Base-by-base conservation (phyloP, 805 yeast species). In the Dipodascopsis uninucleata region DNA sequence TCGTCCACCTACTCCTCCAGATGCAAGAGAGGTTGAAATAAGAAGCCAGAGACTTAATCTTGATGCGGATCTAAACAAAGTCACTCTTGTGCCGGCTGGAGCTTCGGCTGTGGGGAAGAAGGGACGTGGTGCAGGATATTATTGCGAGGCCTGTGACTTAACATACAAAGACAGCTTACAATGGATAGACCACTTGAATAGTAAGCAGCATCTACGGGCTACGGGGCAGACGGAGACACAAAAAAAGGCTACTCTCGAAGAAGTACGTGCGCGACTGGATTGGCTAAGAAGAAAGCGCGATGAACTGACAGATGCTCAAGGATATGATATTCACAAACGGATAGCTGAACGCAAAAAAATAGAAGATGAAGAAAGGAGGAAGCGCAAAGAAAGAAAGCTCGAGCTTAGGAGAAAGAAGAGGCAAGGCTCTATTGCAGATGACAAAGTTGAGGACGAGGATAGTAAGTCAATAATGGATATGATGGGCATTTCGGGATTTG, bases 141-240 rank as follows among this genome's bases (percentile, higher is more conserved):
- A 76, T 56, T 93, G 98, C 65, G 84, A 82, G 8, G 63, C 77
- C 1, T 93, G 98, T 64, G 77, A 82, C 52, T 63, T 85, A 46
- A 81, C 90, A 1, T 90, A 78, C 66, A 80, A 87, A 59, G 97
- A 93, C 61, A 82, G 84, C 45, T 66, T 87, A 55, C 83, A 87
- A 50, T 79, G 80, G 61, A 72, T 86, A 3, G 94, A 89, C 60
- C 97, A 93, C 66, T 68, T 86, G 59, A 87, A 85, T 59, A 78
- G 87, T 28, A 79, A 79, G 28, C 81, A 75, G 49, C 97, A 69
- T 49, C 43, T 64, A 33, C 53, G 59, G 20, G 55, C 59, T 2
- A 56, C 66, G 0, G 71, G 71, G 5, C 61, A 59, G 41, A 57
- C 68, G 20, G 71, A 68, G 32, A 63, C 63, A 24, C 71, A 67